Percentiles rank a stretch among this genome's conserved stretches.
Evolutionary conservation across 2,329 filamentous ascomycete genomes (phyloP).

Genomic region (Xylaria digitata): DNA sequence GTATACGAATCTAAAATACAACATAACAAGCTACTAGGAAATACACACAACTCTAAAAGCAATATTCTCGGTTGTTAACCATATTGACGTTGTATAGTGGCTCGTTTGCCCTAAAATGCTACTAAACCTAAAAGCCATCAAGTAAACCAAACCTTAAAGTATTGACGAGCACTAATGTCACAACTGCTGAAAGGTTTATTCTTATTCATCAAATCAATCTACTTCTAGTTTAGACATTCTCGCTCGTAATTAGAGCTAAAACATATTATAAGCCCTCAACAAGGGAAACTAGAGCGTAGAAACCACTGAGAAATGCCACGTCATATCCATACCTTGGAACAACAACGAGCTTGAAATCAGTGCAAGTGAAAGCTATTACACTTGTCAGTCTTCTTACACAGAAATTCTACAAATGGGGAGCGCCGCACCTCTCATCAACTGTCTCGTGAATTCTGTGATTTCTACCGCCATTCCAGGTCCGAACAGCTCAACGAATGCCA

Average conservation of each 20-base stretch:
- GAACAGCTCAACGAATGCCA: slow-evolving; percentile 8
- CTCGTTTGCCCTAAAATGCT: not conserved
- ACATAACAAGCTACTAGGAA: too few relatives aligned
- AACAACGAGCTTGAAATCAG: slow-evolving; percentile 1
- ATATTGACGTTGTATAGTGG: not conserved
- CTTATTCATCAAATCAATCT: too few relatives aligned
- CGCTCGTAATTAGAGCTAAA: not conserved
- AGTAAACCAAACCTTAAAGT: too few relatives aligned
- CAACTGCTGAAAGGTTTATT: too few relatives aligned
- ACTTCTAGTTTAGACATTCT: not conserved
- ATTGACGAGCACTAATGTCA: too few relatives aligned
- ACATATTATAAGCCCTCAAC: not conserved
- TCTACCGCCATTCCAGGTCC: not conserved
- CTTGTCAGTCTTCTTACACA: not conserved
- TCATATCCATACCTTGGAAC: slow-evolving; percentile 24
- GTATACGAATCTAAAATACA: too few relatives aligned
- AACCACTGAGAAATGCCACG: not conserved
- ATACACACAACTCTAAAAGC: too few relatives aligned
- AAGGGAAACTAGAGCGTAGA: slow-evolving; percentile 1
- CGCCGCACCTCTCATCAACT: slow-evolving; percentile 7
- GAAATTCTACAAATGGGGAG: too few relatives aligned
- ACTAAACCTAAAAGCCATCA: too few relatives aligned
- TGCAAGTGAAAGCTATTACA: slow-evolving; percentile 5
- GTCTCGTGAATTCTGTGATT: slow-evolving; percentile 10
- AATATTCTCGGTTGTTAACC: too few relatives aligned